Evolutionary conservation across 2,329 filamentous ascomycete species (phyloP), one percentile per base, ranked within the genome.

Genomic region (Malbranchea zuffiana): DNA sequence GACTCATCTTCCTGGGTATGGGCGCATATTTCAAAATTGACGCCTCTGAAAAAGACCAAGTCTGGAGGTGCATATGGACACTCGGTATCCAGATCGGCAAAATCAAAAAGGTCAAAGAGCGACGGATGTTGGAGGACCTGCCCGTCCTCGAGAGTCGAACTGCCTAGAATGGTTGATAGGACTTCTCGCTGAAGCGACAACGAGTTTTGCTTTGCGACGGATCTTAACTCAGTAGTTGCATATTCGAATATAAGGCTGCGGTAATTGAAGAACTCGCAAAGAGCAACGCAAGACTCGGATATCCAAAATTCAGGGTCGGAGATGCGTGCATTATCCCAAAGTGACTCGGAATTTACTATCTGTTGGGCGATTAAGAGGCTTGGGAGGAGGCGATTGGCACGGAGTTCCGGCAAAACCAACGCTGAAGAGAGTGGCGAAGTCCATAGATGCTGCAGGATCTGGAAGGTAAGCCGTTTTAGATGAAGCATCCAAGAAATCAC

Each of bases 81-180:
- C 1, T 62, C 59, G 25, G 78, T 66, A 32, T 74, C 68, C 7
- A 80, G 59, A 43, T 82, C 78, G 55, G 90, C 72, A 51, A 96
- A 96, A 60, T 98, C 90, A 50, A 93, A 90, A 15, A 96, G 70
- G 46, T 95, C 86, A 51, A 96, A 94, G 5, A 96, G 72, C 3
- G 82, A 86, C 1, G 80, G 72, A 40, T 85, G 81, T 18, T 68
- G 63, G 24, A 81, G 65, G 4, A 75, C 66, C 37, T 82, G 74
- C 32, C 80, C 78, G 41, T 74, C 75, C 12, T 77, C 65, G 7
- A 74, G 68, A 5, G 84, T 75, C 27, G 80, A 77, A 40, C 50
- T 61, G 4, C 90, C 90, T 28, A 87, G 75, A n/a, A 96, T 65
- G 0, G 84, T 66, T 3, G 69, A 69, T 21, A 77, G 59, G 3